Conservation (phyloP, 2,329 filamentous ascomycete species). For the Hypomyces rosellus region DNA sequence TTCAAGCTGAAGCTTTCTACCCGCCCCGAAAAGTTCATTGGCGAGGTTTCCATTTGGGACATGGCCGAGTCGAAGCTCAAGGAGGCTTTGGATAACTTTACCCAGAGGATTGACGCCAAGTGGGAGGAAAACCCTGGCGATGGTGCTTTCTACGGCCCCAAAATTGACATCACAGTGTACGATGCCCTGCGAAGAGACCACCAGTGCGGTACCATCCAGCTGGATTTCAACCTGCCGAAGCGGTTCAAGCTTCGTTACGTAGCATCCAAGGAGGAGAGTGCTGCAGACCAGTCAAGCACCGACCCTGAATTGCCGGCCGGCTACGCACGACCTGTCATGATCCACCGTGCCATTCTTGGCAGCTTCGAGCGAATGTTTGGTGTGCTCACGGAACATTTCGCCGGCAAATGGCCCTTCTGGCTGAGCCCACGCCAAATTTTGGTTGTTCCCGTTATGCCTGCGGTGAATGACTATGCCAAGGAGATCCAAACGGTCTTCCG, state of each 20-base stretch:
- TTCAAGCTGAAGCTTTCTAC: conserved; percentile 96
- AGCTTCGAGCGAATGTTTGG: conserved; percentile 63
- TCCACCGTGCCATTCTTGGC: conserved; percentile 74
- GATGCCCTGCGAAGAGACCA: conserved; percentile 71
- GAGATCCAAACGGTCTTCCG: conserved; percentile 67
- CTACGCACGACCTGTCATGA: conserved; percentile 77
- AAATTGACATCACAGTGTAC: conserved; percentile 94
- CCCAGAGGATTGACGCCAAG: conserved; percentile 49
- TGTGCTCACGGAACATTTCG: conserved; percentile 78
- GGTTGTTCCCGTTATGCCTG: conserved; percentile 58
- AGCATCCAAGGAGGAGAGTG: conserved; percentile 46
- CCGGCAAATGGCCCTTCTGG: conserved; percentile 87
- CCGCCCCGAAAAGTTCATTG: conserved; percentile 80
- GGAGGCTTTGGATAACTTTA: conserved; percentile 73
- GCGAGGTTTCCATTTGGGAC: conserved; percentile 82
- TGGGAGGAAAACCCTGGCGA: conserved; percentile 95
- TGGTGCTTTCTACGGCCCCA: conserved; percentile 96
- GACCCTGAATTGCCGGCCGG: conserved; percentile 54
- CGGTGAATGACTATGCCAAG: conserved; percentile 70
- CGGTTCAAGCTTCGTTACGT: conserved; percentile 37
- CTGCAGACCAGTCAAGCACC: conserved; percentile 37
- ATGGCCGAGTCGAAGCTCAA: conserved; percentile 76
- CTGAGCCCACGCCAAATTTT: conserved; percentile 73
- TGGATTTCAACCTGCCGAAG: conserved; percentile 71
- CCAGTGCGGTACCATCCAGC: conserved; percentile 72